These are phyloP conservation scores for Thermothielavioides terrestris DNA, from an alignment of 495 filamentous ascomycete genomes.

Conservation along the genomic window DNA sequence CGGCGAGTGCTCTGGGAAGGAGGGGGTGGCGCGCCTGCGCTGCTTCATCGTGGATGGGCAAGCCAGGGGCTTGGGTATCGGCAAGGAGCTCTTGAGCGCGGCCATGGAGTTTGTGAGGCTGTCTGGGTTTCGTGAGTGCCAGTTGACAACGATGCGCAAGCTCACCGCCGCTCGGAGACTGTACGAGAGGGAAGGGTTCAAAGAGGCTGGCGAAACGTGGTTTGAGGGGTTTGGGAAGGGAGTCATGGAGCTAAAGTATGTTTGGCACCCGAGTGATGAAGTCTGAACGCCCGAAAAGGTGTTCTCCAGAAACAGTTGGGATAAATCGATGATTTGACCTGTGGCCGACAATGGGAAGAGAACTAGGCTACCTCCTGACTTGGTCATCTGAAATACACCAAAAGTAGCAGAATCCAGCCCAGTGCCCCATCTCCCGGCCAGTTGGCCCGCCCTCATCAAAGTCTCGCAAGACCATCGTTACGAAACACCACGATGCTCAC, in stretches of 20 bases:
- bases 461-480: not conserved
- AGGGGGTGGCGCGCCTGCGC: slow-evolving; percentile 16
- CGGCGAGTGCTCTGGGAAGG: slow-evolving; percentile 11
- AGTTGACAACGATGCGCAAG: slow-evolving; percentile 15
- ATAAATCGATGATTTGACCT: not conserved
- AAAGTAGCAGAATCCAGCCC: not conserved
- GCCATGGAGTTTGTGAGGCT: slow-evolving; percentile 26
- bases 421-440: too few species aligned
- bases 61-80: slow-evolving; percentile 17
- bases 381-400: too few species aligned
- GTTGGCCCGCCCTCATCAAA: too few species aligned
- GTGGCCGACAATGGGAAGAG: too few species aligned
- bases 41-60: slow-evolving; percentile 27
- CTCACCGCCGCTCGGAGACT: slow-evolving; percentile 17
- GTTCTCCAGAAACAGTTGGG: not conserved
- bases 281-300: too few species aligned
- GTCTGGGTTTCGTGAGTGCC: slow-evolving; percentile 18
- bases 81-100: slow-evolving; percentile 18
- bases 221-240: slow-evolving; percentile 6
- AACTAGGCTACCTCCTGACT: too few species aligned
- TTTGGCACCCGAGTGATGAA: slow-evolving; percentile 11
- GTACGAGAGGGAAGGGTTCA: slow-evolving; percentile 23
- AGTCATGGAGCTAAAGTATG: slow-evolving; percentile 11
- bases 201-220: slow-evolving; percentile 4
- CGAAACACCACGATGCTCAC: not conserved